These are phyloP conservation scores for Heliamphora exappendiculata DNA, from an alignment of 148 eudicot genomes.

Conservation along the genomic window DNA sequence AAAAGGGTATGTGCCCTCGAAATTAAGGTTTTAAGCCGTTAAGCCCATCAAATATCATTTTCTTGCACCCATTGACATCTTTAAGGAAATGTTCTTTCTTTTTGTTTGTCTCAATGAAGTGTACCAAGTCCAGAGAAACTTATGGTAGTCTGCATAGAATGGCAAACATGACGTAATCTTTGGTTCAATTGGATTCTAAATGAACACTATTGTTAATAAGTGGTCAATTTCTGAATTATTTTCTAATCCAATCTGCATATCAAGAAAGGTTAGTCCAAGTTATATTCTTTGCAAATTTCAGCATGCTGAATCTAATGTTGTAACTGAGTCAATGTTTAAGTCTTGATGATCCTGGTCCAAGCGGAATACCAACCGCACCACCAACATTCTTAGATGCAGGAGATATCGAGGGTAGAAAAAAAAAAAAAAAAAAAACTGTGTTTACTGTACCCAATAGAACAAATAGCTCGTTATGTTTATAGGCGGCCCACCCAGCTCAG, in stretches of 20 bases:
- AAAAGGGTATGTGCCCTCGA: neutral
- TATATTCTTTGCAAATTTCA: neutral
- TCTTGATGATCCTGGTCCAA: neutral
- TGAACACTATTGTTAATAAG: neutral
- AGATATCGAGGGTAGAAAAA: neutral
- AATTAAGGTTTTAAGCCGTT: neutral
- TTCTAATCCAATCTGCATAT: neutral
- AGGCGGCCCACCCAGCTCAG: neutral
- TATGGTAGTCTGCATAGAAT: neutral
- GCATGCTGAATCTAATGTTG: neutral
- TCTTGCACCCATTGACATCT: neutral
- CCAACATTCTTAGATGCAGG: neutral
- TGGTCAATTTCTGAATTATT: neutral
- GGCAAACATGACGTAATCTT: too few species aligned
- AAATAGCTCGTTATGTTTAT: neutral
- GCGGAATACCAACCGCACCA: neutral
- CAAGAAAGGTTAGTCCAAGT: neutral
- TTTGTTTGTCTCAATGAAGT: neutral
- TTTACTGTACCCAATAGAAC: neutral
- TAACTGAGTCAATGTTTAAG: neutral
- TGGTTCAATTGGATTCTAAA: neutral
- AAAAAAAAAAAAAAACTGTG: neutral
- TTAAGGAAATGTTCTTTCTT: neutral
- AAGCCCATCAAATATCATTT: neutral
- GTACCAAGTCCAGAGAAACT: neutral